Base-by-base conservation (phyloP, 2,329 filamentous ascomycete species). In the Monosporascus sp. region DNA sequence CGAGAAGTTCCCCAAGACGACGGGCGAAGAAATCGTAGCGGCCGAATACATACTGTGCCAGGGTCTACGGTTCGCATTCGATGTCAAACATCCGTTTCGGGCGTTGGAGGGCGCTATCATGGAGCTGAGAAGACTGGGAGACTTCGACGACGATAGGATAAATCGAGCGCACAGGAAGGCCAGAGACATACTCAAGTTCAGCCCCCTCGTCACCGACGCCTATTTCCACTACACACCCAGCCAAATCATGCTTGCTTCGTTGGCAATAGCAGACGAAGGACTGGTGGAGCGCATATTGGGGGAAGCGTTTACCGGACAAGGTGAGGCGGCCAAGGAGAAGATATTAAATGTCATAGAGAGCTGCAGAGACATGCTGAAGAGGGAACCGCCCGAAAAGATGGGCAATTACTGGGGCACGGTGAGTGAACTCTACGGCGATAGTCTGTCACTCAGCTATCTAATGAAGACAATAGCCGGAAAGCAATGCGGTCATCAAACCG, bases 141-240 rank as follows among this genome's bases (percentile, higher is more conserved):
- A 85, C 24, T 82, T 86, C 2, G 80, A 85, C 49, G 78, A 77
- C 48, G 63, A 69, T 9, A 73, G 78, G 26, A 72, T 84, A 31
- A 73, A 72, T 48, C 77, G 77, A 11, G 90, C 90, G 0, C 91
- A 96, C 66, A 77, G 77, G n/a, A 80, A 79, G 50, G 88, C 92
- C 0, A 81, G 88, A 43, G 82, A 86, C 20, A 78, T 90, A 47
- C 81, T 95, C 52, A 90, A 90, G 66, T 87, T 85, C 52, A 88
- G 89, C 53, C 89, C 91, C 0, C 76, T 96, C 49, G 80, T 97
- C 56, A 96, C 93, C 26, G 94, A 99, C 64, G 91, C 84, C n/a
- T 97, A 97, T 74, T 97, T 97, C 72, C 87, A 96, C 70, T 97
- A 89, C 73, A 93, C 93, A 0, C 94, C 94, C 0, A 88, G 89